Conservation (phyloP, 108 stramenopile species). For the Parmales sp. region DNA sequence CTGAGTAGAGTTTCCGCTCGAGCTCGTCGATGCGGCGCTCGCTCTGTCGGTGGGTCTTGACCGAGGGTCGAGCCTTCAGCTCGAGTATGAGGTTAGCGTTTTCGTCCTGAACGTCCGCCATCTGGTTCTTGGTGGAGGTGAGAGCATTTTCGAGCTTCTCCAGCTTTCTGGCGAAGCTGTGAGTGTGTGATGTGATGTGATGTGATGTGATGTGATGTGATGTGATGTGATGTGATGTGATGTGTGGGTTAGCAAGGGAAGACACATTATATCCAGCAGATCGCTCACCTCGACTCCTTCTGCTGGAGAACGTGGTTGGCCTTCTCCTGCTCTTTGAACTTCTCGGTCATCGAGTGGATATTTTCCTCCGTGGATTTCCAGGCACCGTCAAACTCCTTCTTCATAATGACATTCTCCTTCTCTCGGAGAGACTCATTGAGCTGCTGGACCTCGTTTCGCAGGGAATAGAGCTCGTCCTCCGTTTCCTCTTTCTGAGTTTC, state of each 20-base stretch:
- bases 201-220: too few relatives aligned
- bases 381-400: neutral
- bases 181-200: neutral
- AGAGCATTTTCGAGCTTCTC: constrained; percentile 18
- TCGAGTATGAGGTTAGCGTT: constrained; percentile 18
- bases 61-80: constrained; percentile 15
- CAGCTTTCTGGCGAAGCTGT: neutral
- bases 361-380: neutral
- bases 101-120: neutral
- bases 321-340: constrained; percentile 2
- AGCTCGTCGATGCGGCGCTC: constrained; percentile 18
- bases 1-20: constrained; percentile 19
- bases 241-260: too few relatives aligned
- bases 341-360: neutral
- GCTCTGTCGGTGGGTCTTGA: constrained; percentile 16
- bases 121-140: neutral
- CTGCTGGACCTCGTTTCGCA: constrained; percentile 8
- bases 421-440: constrained; percentile 11
- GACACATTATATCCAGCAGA: too few relatives aligned
- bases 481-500: constrained; percentile 10
- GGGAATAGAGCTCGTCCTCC: constrained; percentile 9
- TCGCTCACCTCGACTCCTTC: constrained; percentile 3
- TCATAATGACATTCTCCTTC: constrained; percentile 10
- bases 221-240: too few relatives aligned
- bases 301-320: neutral